Conservation (phyloP, 129 eudicot genomes). For the Flaveria linearis region DNA sequence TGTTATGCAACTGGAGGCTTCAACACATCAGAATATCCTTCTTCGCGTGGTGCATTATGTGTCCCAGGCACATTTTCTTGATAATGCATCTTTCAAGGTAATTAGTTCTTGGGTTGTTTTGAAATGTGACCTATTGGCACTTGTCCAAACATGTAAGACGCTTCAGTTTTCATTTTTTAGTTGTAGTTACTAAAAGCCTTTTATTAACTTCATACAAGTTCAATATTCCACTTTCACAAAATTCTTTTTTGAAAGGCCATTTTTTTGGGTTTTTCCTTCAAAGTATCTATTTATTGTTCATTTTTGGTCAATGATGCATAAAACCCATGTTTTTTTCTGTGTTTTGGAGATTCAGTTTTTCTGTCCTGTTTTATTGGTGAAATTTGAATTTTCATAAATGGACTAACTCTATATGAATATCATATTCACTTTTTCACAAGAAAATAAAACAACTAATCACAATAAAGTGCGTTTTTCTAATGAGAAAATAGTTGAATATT, state of each 20-base stretch:
- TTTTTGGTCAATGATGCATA: too few species aligned
- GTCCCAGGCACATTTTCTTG: constrained; percentile 55
- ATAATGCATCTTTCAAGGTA: constrained; percentile 60
- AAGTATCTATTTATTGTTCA: too few species aligned
- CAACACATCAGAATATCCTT: constrained; percentile 54
- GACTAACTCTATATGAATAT: too few species aligned
- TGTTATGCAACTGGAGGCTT: constrained; percentile 50
- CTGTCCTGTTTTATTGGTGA: background rate
- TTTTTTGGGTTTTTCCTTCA: too few species aligned
- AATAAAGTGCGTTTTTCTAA: background rate
- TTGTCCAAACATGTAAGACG: background rate
- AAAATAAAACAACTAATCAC: background rate
- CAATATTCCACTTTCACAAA: too few species aligned
- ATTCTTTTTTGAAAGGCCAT: too few species aligned
- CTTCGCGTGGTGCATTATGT: constrained; percentile 55
- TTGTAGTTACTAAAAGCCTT: background rate
- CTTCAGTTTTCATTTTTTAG: background rate
- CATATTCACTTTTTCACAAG: background rate
- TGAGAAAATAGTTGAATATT: background rate
- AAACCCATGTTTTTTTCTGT: too few species aligned
- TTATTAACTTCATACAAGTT: too few species aligned
- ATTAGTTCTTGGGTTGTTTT: background rate
- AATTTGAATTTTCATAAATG: background rate
- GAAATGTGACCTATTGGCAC: background rate
- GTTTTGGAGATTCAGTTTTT: background rate